Percentiles rank a stretch among this genome's conserved stretches.
phyloP scores from a whole-genome alignment of 768 basidiomycete genomes.

The Xerocomellus chrysenteron region DNA sequence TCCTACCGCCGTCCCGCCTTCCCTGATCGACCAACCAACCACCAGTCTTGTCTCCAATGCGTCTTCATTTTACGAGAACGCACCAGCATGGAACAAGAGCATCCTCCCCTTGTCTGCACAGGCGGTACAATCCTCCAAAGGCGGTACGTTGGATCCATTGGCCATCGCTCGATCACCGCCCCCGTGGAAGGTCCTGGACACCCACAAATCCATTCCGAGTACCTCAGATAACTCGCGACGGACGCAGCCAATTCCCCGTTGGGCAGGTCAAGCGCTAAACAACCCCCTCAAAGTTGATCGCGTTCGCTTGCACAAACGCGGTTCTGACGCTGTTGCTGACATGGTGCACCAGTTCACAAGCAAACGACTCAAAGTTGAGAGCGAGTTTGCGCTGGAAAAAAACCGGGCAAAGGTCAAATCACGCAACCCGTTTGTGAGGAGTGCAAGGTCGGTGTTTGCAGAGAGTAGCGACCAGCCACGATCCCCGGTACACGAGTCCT shows the following conservation, averaged over 20 bases:
- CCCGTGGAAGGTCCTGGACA: slow-evolving; percentile 21
- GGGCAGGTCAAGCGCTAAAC: slow-evolving; percentile 5
- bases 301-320: slow-evolving; percentile 26
- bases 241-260: neutral
- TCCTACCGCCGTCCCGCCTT: neutral
- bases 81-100: neutral
- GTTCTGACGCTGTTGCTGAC: slow-evolving; percentile 18
- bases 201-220: neutral
- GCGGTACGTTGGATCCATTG: slow-evolving; percentile 18
- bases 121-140: slow-evolving; percentile 15
- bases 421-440: slow-evolving; percentile 25
- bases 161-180: slow-evolving; percentile 30
- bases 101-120: slow-evolving; percentile 21
- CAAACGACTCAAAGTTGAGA: slow-evolving; percentile 24
- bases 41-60: neutral
- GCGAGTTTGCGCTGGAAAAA: slow-evolving; percentile 20
- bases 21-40: neutral
- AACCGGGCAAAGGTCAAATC: neutral
- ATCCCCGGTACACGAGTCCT: neutral
- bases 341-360: slow-evolving; percentile 21
- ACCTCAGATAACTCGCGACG: neutral
- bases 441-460: slow-evolving; percentile 19
- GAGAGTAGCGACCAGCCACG: neutral
- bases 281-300: slow-evolving; percentile 20
- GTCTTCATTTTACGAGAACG: slow-evolving; percentile 20